Conservation (phyloP, 2,329 filamentous ascomycete species). For the Scopulariopsis brevicaulis region DNA sequence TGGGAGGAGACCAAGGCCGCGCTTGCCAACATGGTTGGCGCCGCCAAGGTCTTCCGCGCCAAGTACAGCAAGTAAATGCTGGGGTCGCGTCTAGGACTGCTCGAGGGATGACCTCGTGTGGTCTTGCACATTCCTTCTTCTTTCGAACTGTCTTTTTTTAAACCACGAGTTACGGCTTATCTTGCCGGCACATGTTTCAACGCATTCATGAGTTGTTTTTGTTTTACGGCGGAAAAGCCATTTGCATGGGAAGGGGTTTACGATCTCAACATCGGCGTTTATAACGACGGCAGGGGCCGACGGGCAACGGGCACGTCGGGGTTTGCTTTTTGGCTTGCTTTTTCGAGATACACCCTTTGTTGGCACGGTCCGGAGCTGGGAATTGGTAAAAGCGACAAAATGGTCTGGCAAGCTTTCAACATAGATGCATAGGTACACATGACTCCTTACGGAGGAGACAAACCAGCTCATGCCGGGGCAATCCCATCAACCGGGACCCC, state of each 20-base stretch:
- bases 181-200: conserved; percentile 12
- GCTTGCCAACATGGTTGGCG: conserved; percentile 92
- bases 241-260: conserved; percentile 19
- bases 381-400: conserved; percentile 9
- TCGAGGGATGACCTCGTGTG: background rate
- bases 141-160: conserved; percentile 8
- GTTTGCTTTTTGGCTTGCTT: conserved; percentile 5
- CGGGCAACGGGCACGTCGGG: background rate
- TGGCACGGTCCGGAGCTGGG: conserved; percentile 9
- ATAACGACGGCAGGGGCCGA: conserved; percentile 7
- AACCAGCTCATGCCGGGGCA: conserved; percentile 9
- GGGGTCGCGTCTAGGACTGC: background rate
- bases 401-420: conserved; percentile 10
- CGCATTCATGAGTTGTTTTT: conserved; percentile 15
- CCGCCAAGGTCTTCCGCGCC: conserved; percentile 90
- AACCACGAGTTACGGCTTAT: conserved; percentile 2
- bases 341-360: conserved; percentile 6
- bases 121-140: background rate
- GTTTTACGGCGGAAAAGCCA: conserved; percentile 6
- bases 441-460: conserved; percentile 4
- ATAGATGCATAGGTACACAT: conserved; percentile 8
- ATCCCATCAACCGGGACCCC: conserved; percentile 10
- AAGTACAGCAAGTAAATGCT: conserved; percentile 61
- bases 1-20: conserved; percentile 98
- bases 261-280: conserved; percentile 52